phyloP scores from a whole-genome alignment of 2,329 filamentous ascomycete species.

The Penicillium decumbens region DNA sequence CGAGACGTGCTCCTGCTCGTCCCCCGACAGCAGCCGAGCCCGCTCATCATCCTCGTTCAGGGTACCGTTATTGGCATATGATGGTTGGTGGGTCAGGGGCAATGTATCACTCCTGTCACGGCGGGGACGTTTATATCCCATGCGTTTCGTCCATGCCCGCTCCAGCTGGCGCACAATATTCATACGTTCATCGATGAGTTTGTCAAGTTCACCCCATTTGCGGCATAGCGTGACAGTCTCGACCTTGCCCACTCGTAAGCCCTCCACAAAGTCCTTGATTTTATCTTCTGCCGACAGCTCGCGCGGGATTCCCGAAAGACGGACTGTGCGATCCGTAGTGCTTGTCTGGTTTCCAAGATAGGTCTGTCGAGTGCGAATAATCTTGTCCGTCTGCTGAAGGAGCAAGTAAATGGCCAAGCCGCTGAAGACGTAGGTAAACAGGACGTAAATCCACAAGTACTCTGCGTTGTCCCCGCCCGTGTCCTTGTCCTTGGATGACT shows the following conservation, averaged over 20 bases:
- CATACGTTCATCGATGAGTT: constrained; percentile 64
- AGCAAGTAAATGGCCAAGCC: constrained; percentile 76
- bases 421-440: constrained; percentile 94
- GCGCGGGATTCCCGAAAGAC: constrained; percentile 77
- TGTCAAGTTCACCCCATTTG: constrained; percentile 79
- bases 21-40: constrained; percentile 54
- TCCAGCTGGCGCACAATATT: constrained; percentile 68
- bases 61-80: constrained; percentile 30
- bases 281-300: constrained; percentile 75
- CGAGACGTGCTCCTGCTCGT: constrained; percentile 40
- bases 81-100: constrained; percentile 49
- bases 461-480: constrained; percentile 39
- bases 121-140: constrained; percentile 55
- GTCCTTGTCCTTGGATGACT: constrained; percentile 27
- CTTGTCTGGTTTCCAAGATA: constrained; percentile 92
- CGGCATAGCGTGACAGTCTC: constrained; percentile 81
- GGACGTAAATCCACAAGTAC: constrained; percentile 87
- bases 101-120: constrained; percentile 38
- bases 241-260: constrained; percentile 81
- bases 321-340: constrained; percentile 91
- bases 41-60: constrained; percentile 53
- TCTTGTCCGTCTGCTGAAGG: constrained; percentile 73
- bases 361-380: constrained; percentile 80
- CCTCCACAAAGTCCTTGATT: constrained; percentile 82
- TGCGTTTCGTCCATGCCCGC: constrained; percentile 72